Evolutionary conservation across 768 basidiomycete species (phyloP).

Genomic region (Exsudoporus frostii): DNA sequence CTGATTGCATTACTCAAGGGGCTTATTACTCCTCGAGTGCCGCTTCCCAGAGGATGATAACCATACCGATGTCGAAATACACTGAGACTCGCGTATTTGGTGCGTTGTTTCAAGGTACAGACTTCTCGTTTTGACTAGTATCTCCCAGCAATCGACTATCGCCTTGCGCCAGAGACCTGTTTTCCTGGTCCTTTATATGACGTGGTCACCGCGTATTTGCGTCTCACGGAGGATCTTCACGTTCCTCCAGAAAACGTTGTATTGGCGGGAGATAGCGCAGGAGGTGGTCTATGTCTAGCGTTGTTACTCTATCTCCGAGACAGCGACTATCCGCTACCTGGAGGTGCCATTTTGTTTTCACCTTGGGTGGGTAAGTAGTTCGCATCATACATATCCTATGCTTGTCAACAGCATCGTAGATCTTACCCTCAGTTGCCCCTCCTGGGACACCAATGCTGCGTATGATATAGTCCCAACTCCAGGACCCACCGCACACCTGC

Average conservation of each 20-base stretch:
- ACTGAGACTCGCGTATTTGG: conserved; percentile 87
- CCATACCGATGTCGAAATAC: conserved; percentile 86
- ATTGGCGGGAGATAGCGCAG: conserved; percentile 89
- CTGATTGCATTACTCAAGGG: conserved; percentile 41
- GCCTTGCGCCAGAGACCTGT: conserved; percentile 89
- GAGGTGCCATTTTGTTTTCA: conserved; percentile 84
- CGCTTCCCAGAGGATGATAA: conserved; percentile 84
- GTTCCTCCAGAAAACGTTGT: conserved; percentile 91
- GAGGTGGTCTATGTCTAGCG: conserved; percentile 83
- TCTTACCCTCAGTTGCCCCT: conserved; percentile 94
- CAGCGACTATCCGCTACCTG: conserved; percentile 78
- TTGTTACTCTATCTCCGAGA: conserved; percentile 94
- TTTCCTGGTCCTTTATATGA: conserved; percentile 92
- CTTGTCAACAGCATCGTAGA: conserved; percentile 42
- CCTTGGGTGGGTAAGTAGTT: conserved; percentile 86
- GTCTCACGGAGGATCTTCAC: conserved; percentile 81
- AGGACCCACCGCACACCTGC: conserved; percentile 73
- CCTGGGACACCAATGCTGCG: conserved; percentile 93
- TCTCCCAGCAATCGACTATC: conserved; percentile 80
- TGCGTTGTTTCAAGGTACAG: conserved; percentile 29
- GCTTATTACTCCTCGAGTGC: conserved; percentile 93
- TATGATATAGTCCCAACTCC: conserved; percentile 82
- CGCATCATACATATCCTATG: not conserved
- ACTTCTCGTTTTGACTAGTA: not conserved
- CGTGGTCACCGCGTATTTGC: conserved; percentile 80